A percentile compares a stretch with the other conserved stretches of the same genome.
These are phyloP conservation scores for Lumnitzera littorea DNA, from an alignment of 345 rosid genomes.

Conservation along the genomic window DNA sequence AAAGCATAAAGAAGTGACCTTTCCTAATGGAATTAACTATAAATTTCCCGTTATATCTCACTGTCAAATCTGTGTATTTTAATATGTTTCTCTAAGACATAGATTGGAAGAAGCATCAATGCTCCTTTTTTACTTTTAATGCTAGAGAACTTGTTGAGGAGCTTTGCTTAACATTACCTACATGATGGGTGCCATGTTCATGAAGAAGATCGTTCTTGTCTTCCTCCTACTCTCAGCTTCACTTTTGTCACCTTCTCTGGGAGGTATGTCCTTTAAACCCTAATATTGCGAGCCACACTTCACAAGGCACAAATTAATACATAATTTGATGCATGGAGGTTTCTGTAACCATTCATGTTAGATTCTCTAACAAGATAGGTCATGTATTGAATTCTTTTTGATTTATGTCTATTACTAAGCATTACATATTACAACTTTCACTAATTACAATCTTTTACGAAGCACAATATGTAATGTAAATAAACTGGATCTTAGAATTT, in stretches of 20 bases:
- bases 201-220: constrained; percentile 22
- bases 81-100: constrained; percentile 2
- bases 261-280: constrained; percentile 26
- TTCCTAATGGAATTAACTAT: constrained; percentile 21
- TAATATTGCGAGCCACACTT: not conserved
- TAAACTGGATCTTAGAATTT: no score
- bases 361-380: no score
- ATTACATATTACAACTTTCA: no score
- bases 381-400: no score
- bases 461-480: no score
- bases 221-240: constrained; percentile 46
- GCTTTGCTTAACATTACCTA: no score
- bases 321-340: no score
- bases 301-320: no score
- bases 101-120: constrained; percentile 13
- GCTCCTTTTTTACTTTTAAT: constrained; percentile 10
- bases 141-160: not conserved
- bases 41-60: constrained; percentile 5
- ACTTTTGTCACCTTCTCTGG: constrained; percentile 31
- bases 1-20: constrained; percentile 16
- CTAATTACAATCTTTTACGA: no score
- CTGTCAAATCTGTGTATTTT: not conserved
- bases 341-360: no score
- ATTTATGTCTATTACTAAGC: no score
- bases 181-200: constrained; percentile 28